Conservation (phyloP, 257 asterid species). For the Plantago major region DNA sequence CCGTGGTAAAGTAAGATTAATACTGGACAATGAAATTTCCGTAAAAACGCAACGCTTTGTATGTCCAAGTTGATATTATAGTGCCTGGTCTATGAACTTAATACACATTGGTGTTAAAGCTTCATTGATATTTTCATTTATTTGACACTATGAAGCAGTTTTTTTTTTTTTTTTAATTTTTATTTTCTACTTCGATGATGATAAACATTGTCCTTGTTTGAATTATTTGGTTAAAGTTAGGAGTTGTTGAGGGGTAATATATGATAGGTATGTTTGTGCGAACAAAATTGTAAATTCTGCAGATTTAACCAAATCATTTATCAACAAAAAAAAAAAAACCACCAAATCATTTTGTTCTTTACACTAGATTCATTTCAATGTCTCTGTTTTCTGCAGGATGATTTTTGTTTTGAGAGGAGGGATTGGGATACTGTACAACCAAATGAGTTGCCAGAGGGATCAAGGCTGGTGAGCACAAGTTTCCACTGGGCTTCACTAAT, state of each 20-base stretch:
- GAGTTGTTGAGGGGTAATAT: too few relatives aligned
- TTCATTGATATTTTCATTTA: too few relatives aligned
- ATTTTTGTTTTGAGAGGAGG: conserved; percentile 75
- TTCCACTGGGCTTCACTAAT: neutral
- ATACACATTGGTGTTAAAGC: neutral
- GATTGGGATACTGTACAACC: conserved; percentile 67
- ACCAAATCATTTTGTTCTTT: too few relatives aligned
- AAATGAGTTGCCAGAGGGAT: conserved; percentile 62
- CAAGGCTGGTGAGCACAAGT: conserved; percentile 57
- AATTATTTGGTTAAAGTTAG: too few relatives aligned
- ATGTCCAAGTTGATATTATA: neutral
- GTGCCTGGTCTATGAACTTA: conserved; percentile 4
- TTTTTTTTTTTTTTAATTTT: too few relatives aligned
- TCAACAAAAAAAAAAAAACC: too few relatives aligned
- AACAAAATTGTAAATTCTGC: too few relatives aligned
- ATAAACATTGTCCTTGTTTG: too few relatives aligned
- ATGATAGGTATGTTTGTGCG: too few relatives aligned
- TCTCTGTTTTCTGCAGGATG: conserved; percentile 47
- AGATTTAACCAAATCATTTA: too few relatives aligned
- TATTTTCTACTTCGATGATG: too few relatives aligned
- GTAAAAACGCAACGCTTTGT: neutral
- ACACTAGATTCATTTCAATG: conserved; percentile 1
- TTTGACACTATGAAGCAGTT: too few relatives aligned
- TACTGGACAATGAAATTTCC: conserved; percentile 1
- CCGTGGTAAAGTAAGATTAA: neutral